A percentile compares a stretch with the other conserved stretches of the same genome.
phyloP scores from a whole-genome alignment of 805 yeast species.

The Candida jianshihensis region DNA sequence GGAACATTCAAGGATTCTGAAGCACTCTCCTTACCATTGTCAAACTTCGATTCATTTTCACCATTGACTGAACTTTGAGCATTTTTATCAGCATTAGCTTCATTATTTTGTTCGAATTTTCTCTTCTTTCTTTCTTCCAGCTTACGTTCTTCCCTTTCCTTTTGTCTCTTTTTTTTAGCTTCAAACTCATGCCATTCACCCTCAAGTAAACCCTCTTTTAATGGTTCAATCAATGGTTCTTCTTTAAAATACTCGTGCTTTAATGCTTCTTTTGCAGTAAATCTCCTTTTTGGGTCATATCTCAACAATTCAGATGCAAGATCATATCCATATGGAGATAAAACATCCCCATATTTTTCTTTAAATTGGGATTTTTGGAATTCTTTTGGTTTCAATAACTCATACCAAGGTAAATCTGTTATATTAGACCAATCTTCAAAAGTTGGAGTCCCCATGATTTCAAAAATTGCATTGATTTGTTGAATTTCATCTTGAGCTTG shows the following conservation, averaged over 20 bases:
- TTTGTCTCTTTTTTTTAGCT: conserved; percentile 59
- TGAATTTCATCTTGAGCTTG: conserved; percentile 87
- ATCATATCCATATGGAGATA: conserved; percentile 51
- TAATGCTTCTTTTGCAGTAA: conserved; percentile 65
- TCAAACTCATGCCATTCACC: conserved; percentile 99
- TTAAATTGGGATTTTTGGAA: conserved; percentile 29
- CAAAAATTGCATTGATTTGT: conserved; percentile 70
- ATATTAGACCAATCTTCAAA: conserved; percentile 68
- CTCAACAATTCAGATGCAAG: conserved; percentile 57
- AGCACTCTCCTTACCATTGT: no score
- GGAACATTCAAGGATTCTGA: no score
- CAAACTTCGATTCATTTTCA: no score
- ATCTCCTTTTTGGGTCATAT: conserved; percentile 63
- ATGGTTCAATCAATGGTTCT: conserved; percentile 58
- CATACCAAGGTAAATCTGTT: conserved; percentile 88
- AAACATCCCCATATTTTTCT: conserved; percentile 31
- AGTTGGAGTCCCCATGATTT: conserved; percentile 83
- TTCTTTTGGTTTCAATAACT: conserved; percentile 57
- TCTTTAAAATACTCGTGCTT: conserved; percentile 63
- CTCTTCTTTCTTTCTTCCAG: conserved; percentile 13
- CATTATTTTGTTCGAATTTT: conserved; percentile 1
- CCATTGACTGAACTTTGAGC: not conserved
- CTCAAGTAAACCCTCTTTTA: conserved; percentile 43
- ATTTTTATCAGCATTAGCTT: not conserved
- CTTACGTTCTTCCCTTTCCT: conserved; percentile 20